Evolutionary conservation across 2,329 filamentous ascomycete species (phyloP).

Genomic region (Gnomoniopsis sp.): DNA sequence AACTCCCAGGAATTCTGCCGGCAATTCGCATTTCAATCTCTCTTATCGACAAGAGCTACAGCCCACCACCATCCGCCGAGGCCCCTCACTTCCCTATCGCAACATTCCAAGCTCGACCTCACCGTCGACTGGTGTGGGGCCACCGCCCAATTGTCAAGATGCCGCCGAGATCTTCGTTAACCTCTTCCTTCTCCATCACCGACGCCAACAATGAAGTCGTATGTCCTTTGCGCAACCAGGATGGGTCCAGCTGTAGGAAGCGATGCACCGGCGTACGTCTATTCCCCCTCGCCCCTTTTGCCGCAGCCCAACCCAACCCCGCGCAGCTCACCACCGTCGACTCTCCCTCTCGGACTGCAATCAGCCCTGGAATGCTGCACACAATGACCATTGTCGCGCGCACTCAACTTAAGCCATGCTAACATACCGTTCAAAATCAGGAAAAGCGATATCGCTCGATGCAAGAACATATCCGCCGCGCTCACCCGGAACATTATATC

Average conservation of each 20-base stretch:
- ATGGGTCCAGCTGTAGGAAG: constrained; percentile 96
- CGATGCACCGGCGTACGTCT: constrained; percentile 89
- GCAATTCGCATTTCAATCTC: constrained; percentile 14
- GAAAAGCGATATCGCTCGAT: constrained; percentile 78
- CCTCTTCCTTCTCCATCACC: constrained; percentile 86
- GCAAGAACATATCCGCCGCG: constrained; percentile 98
- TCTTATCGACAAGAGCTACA: constrained; percentile 25
- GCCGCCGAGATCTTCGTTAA: constrained; percentile 84
- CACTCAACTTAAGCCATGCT: constrained; percentile 11
- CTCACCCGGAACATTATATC: constrained; percentile 96
- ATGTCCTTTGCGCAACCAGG: constrained; percentile 91
- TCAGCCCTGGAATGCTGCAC: not conserved
- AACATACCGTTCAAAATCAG: constrained; percentile 22
- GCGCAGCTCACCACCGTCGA: not conserved
- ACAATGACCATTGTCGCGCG: not conserved
- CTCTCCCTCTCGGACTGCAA: not conserved
- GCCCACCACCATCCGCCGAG: constrained; percentile 15
- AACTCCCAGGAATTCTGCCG: constrained; percentile 4
- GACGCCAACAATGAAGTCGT: constrained; percentile 95
- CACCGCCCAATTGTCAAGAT: constrained; percentile 50
- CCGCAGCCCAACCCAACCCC: not conserved
- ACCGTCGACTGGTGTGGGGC: constrained; percentile 54
- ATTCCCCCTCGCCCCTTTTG: constrained; percentile 8
- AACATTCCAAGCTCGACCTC: constrained; percentile 31
- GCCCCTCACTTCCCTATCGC: constrained; percentile 17